Base-by-base conservation (phyloP, 108 stramenopile species). In the Mayamaea pseudoterrestris region DNA sequence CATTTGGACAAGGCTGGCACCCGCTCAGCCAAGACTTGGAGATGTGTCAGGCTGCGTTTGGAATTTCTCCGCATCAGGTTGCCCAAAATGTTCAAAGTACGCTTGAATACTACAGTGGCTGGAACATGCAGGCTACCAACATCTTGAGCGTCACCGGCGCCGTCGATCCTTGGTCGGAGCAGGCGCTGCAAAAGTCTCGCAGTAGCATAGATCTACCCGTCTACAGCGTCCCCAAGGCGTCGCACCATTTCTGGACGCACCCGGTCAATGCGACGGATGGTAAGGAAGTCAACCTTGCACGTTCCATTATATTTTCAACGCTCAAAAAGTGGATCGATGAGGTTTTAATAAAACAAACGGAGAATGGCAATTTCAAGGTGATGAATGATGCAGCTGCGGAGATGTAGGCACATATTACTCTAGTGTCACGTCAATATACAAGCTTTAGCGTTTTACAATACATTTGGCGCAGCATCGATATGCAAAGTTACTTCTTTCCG, bases 81-180 rank as follows among this genome's bases (percentile, higher is more conserved):
- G 36, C 42, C 30, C 50, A 44, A 26, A 75, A 73, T 35, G 64
- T 97, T 20, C 58, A 76, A 39, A 42, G 66, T 12, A 71, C 85
- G 8, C 53, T 77, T 17, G 58, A 55, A 13, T 61, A 61, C 36
- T 97, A 97, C 44, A 94, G 94, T 18, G 93, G 92, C 21, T 69
- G 74, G 69, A 34, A 78, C 34, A 47, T 73, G 22, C 35, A 26
- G 1, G 73, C 80, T 4, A 69, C 61, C 32, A 71, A 83, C 9
- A 83, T 95, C 24, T 39, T 94, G 12, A 91, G 79, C 41, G 70
- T 85, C 23, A 95, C 84, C 61, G 96, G 96, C 16, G 64, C 87
- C 43, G 84, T 92, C 5, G 96, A 97, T 69, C 96, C 96, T 0
- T 97, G 96, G 96, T 80, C 73, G 8, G 76, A 60, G 13, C 63